These are phyloP conservation scores for Hemisphaericaspora xylanilytica DNA, from an alignment of 1,139 yeast genomes.

Conservation along the genomic window DNA sequence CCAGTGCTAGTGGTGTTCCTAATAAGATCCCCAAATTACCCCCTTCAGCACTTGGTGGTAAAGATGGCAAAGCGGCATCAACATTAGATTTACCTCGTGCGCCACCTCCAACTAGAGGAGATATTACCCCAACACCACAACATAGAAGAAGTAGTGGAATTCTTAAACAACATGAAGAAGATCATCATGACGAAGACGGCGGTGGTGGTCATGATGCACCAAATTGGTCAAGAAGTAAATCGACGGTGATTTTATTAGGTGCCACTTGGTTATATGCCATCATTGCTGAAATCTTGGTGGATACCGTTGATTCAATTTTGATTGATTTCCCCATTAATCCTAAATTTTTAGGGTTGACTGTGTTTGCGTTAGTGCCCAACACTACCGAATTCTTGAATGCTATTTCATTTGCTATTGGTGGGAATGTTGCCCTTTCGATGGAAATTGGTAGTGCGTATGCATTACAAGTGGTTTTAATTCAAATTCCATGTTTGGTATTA, in stretches of 20 bases:
- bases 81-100: constrained; percentile 1
- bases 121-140: constrained; percentile 4
- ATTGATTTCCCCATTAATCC: constrained; percentile 76
- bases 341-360: constrained; percentile 87
- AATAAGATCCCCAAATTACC: constrained; percentile 9
- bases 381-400: constrained; percentile 97
- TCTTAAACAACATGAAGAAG: too few species aligned
- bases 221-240: constrained; percentile 88
- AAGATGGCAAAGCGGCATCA: constrained; percentile 6
- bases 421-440: constrained; percentile 94
- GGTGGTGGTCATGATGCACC: constrained; percentile 93
- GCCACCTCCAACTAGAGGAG: constrained; percentile 5
- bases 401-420: constrained; percentile 92
- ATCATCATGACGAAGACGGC: constrained; percentile 22
- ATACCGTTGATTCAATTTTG: constrained; percentile 88
- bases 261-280: constrained; percentile 88
- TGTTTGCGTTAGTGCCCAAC: constrained; percentile 94
- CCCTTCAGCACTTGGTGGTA: constrained; percentile 16
- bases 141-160: constrained; percentile 1
- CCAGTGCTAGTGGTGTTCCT: constrained; percentile 6
- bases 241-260: constrained; percentile 76
- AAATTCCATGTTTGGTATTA: constrained; percentile 85
- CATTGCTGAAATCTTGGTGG: constrained; percentile 92
- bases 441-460: constrained; percentile 99
- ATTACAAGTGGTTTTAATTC: constrained; percentile 90